Percentiles rank a stretch among this genome's conserved stretches.
phyloP scores from a whole-genome alignment of 1,284 basidiomycete genomes.

The Cryptococcus sp. region DNA sequence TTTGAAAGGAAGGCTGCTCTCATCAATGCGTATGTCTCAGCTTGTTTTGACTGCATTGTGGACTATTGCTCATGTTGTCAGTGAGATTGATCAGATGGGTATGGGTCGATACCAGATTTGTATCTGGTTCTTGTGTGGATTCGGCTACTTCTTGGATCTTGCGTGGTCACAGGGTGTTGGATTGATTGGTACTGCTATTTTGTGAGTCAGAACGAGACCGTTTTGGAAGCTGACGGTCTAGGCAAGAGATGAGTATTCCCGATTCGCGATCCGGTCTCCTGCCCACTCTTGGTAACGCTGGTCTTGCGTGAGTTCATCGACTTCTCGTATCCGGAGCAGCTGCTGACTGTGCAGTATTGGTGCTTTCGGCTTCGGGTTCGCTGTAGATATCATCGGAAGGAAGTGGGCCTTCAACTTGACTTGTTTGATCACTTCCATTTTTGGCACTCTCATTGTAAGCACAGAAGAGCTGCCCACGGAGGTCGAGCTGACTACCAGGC shows the following conservation, averaged over 20 bases:
- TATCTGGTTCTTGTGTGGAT: constrained; percentile 27
- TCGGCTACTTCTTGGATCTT: constrained; percentile 39
- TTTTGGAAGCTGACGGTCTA: constrained; percentile 1
- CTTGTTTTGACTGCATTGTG: neutral
- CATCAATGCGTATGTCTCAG: constrained; percentile 34
- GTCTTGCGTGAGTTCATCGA: constrained; percentile 58
- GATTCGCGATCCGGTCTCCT: constrained; percentile 54
- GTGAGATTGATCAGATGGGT: constrained; percentile 13
- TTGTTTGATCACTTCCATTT: constrained; percentile 64
- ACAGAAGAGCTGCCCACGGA: constrained; percentile 58
- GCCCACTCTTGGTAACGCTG: constrained; percentile 52
- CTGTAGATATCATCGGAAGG: constrained; percentile 37
- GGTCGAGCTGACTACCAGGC: constrained; percentile 13
- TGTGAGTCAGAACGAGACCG: constrained; percentile 5
- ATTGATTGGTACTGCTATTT: constrained; percentile 15
- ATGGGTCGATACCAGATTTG: constrained; percentile 29
- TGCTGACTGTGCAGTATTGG: constrained; percentile 7
- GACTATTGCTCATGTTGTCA: constrained; percentile 1
- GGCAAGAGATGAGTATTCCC: constrained; percentile 36
- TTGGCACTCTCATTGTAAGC: constrained; percentile 52
- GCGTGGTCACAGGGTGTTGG: constrained; percentile 37
- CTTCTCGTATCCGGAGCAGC: constrained; percentile 39
- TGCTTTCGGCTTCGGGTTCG: constrained; percentile 26
- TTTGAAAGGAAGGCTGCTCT: constrained; percentile 39
- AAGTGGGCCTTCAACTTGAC: constrained; percentile 72